These are phyloP conservation scores for Clitopilus passeckerianus DNA, from an alignment of 768 basidiomycete genomes.

Conservation along the genomic window DNA sequence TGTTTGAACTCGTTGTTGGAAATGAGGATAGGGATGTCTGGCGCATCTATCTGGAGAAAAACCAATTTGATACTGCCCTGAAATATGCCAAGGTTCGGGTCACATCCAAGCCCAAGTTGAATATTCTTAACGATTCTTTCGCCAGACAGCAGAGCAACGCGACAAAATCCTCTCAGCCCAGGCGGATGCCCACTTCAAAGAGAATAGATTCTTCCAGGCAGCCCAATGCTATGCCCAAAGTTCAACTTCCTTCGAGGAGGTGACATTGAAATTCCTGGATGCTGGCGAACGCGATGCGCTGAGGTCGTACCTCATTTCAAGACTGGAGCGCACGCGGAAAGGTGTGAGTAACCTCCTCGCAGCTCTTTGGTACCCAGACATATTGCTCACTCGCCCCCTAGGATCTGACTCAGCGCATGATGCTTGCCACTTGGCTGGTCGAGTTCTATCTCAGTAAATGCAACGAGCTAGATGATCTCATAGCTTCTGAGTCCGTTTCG, in stretches of 20 bases:
- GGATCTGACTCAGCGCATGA: slow-evolving; percentile 94
- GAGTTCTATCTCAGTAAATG: slow-evolving; percentile 97
- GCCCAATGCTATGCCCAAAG: slow-evolving; percentile 91
- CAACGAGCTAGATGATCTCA: slow-evolving; percentile 91
- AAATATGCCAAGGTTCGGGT: slow-evolving; percentile 69
- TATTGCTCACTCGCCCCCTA: slow-evolving; percentile 20
- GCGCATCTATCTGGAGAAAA: slow-evolving; percentile 81
- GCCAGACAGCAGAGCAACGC: slow-evolving; percentile 80
- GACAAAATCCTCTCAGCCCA: slow-evolving; percentile 82
- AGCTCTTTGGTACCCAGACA: background rate
- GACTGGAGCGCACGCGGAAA: slow-evolving; percentile 81
- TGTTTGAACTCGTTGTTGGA: slow-evolving; percentile 80
- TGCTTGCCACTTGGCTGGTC: slow-evolving; percentile 97
- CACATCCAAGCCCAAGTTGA: too few species aligned
- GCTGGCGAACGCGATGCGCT: slow-evolving; percentile 86
- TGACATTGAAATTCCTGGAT: slow-evolving; percentile 86
- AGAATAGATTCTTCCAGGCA: slow-evolving; percentile 83
- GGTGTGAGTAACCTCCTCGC: slow-evolving; percentile 43
- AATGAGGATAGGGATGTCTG: slow-evolving; percentile 96
- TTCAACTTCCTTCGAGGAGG: slow-evolving; percentile 86
- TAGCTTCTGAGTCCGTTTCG: slow-evolving; percentile 79
- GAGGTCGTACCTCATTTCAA: slow-evolving; percentile 82
- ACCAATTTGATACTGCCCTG: slow-evolving; percentile 73
- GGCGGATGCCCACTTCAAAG: slow-evolving; percentile 73
- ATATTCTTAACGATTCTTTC: background rate